These are phyloP conservation scores for Tylopilus balloui DNA, from an alignment of 768 basidiomycete species.

Conservation along the genomic window DNA sequence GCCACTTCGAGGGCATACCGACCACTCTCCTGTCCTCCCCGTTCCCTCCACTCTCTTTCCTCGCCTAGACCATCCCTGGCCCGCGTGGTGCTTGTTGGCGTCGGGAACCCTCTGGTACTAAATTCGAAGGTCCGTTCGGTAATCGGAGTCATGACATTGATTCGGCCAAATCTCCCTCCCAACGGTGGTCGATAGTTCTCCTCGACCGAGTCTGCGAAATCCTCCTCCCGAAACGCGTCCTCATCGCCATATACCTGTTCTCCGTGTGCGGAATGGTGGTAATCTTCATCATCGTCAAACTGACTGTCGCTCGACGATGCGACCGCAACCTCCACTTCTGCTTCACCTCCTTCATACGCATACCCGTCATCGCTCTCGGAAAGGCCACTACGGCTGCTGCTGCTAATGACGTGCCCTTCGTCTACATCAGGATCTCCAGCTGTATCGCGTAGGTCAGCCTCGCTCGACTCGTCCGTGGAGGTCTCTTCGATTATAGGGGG, in stretches of 20 bases:
- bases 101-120: slow-evolving; percentile 48
- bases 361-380: slow-evolving; percentile 36
- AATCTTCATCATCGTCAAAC: slow-evolving; percentile 29
- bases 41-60: slow-evolving; percentile 18
- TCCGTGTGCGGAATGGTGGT: slow-evolving; percentile 9
- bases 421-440: slow-evolving; percentile 22
- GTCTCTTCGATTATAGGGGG: slow-evolving; percentile 24
- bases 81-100: slow-evolving; percentile 45
- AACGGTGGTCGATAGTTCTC: slow-evolving; percentile 42
- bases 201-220: slow-evolving; percentile 29
- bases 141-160: slow-evolving; percentile 97
- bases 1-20: slow-evolving; percentile 52
- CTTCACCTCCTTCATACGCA: slow-evolving; percentile 26
- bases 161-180: slow-evolving; percentile 73
- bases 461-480: slow-evolving; percentile 33
- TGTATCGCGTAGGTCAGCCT: slow-evolving; percentile 19
- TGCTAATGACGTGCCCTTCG: slow-evolving; percentile 23
- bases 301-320: slow-evolving; percentile 32
- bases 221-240: slow-evolving; percentile 28
- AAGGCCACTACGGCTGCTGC: slow-evolving; percentile 28
- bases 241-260: slow-evolving; percentile 20
- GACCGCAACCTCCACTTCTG: slow-evolving; percentile 23
- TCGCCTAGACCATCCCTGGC: slow-evolving; percentile 33
- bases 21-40: slow-evolving; percentile 29
- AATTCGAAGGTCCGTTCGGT: slow-evolving; percentile 92